Evolutionary conservation across 164 flowering plant genomes (phyloP).

Genomic region (Hamamelis virginiana): DNA sequence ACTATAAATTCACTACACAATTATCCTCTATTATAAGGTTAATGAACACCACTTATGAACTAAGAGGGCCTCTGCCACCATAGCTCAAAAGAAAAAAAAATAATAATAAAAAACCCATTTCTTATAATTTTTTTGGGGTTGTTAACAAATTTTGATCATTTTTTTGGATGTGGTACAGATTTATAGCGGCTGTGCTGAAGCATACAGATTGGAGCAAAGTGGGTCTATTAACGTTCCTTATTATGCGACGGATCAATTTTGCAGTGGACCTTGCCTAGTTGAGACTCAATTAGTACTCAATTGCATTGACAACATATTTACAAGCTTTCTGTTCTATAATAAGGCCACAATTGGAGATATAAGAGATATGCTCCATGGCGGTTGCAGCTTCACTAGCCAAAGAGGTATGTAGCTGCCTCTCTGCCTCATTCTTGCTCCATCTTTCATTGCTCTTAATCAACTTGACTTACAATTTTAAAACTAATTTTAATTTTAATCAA

Average conservation of each 20-base stretch:
- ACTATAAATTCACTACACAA: no score
- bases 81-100: no score
- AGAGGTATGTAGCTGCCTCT: conserved; percentile 31
- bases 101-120: no score
- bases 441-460: not conserved
- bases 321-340: conserved; percentile 33
- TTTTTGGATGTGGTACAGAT: conserved; percentile 16
- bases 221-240: conserved; percentile 31
- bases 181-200: conserved; percentile 29
- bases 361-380: conserved; percentile 20
- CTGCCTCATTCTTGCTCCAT: no score
- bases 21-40: no score
- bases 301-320: conserved; percentile 25
- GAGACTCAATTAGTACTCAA: conserved; percentile 38
- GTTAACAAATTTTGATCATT: no score
- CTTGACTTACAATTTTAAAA: no score
- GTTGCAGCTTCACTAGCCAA: conserved; percentile 31
- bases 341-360: conserved; percentile 23
- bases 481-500: no score
- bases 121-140: no score
- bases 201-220: conserved; percentile 27
- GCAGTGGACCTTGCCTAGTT: conserved; percentile 42
- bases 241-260: conserved; percentile 27
- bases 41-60: no score
- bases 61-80: no score